Evolutionary conservation across 2,329 filamentous ascomycete species (phyloP).

Genomic region (Botrytis paeoniae): DNA sequence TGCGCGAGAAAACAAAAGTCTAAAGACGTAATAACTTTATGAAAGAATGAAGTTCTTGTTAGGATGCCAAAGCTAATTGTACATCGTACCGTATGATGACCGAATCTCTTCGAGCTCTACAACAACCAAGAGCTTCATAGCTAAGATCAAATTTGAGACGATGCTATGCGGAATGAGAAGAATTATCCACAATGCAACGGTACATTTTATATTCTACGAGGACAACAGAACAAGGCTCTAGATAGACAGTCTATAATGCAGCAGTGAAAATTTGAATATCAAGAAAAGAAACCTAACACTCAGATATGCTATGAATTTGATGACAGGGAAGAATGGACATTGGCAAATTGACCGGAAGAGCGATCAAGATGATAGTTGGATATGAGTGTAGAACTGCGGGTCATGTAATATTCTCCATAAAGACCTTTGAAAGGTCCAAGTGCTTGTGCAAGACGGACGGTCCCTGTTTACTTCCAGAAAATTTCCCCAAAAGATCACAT

Average conservation of each 20-base stretch:
- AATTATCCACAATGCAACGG: background rate
- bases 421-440: background rate
- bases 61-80: too few species aligned
- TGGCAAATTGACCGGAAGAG: background rate
- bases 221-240: background rate
- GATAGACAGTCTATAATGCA: rapidly evolving
- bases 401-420: too few species aligned
- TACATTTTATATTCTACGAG: background rate
- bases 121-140: background rate
- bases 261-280: background rate
- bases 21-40: background rate
- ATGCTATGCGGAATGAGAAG: background rate
- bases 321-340: background rate
- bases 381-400: rapidly evolving
- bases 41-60: background rate
- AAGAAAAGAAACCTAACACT: background rate
- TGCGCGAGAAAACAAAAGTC: rapidly evolving
- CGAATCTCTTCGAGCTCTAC: background rate
- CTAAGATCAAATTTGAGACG: background rate
- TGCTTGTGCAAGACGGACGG: background rate
- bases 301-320: background rate
- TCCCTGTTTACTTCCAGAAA: background rate
- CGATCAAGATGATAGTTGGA: rapidly evolving
- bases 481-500: background rate
- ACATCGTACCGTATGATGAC: too few species aligned